Evolutionary conservation across 805 yeast genomes (phyloP), one percentile per base, ranked within the genome.

Genomic region (Candida silvicultrix): DNA sequence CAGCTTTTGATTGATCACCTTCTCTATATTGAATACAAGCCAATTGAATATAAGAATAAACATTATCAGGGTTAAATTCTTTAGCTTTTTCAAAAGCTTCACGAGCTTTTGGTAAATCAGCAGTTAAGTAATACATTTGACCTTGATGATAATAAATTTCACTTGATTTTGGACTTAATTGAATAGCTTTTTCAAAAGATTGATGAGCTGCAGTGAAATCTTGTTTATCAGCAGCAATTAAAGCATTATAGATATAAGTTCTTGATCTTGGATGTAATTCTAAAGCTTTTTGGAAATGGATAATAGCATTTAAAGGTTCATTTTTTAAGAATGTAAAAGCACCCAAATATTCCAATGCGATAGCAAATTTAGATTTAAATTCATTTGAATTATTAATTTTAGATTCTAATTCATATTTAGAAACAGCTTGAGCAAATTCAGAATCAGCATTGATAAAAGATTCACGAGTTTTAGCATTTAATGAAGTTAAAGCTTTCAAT

Each of bases 91-190:
- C 76, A 63, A 89, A 94, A 68, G 86, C 81, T 37, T 64, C 69
- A 59, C 81, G 77, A 34, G 99, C 97, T 52, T 80, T 73, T 35
- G 68, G 69, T 59, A 85, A 79, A 50, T 88, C 86, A 51, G 83
- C 83, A 51, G 87, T 80, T 59, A 94, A 71, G 70, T 90, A 92
- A 65, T 77, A 79, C 63, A 90, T 75, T 77, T 94, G 99, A 56
- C 95, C 99, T 64, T 85, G 81, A 70, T 94, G 99, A 74, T 94
- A 94, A 73, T 83, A 87, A 54, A 85, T 78, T 61, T 94, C 96
- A 31, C 94, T 81, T 59, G 81, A 79, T 21, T 77, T 69, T 42
- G 92, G 80, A 60, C 87, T 83, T 50, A 85, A 61, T 49, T 73
- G 69, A 49, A 81, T 72, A 19, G 97, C 98, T 45, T 73, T 69